Evolutionary conservation across 2,329 filamentous ascomycete species (phyloP).

Genomic region (Onygenales sp.): DNA sequence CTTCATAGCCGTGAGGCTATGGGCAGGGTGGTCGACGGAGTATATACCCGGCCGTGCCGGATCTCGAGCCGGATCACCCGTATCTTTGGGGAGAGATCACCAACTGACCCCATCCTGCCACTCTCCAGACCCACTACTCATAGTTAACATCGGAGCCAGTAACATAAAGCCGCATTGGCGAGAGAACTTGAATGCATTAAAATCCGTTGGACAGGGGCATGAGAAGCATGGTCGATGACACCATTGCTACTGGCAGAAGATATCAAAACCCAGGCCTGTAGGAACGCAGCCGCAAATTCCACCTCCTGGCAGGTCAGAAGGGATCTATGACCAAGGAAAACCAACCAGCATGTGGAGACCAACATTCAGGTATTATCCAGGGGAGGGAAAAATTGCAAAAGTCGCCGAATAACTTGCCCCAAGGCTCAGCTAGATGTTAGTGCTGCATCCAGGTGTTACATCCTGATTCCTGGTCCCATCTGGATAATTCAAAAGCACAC

Average conservation of each 20-base stretch:
- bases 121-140: neutral
- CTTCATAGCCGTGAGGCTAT: no score
- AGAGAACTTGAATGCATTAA: neutral
- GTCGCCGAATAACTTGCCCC: neutral
- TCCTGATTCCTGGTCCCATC: neutral
- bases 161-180: neutral
- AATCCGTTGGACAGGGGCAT: neutral
- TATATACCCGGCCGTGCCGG: no score
- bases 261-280: neutral
- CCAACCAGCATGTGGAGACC: neutral
- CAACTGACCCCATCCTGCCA: no score
- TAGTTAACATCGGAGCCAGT: neutral
- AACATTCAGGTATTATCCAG: neutral
- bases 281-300: neutral
- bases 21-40: no score
- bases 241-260: neutral
- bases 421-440: neutral
- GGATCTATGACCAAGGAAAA: neutral
- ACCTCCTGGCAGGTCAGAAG: neutral
- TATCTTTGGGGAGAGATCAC: no score
- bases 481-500: neutral
- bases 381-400: neutral
- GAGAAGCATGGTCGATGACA: neutral
- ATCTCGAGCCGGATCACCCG: no score
- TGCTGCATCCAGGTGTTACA: neutral